phyloP scores from a whole-genome alignment of 768 basidiomycete species.

The Macrolepiota fuliginosa region DNA sequence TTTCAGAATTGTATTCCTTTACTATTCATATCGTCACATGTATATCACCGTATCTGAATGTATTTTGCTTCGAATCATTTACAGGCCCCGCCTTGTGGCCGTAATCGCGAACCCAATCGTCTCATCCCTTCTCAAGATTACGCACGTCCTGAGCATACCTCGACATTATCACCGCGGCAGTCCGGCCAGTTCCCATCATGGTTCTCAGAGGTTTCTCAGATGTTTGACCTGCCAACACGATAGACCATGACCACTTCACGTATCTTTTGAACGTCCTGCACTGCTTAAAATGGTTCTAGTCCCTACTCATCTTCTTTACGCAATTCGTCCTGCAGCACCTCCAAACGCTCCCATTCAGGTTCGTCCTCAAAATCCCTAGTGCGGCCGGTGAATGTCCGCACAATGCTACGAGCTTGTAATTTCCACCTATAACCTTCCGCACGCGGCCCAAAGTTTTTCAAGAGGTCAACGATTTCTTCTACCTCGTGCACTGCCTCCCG shows the following conservation, averaged over 20 bases:
- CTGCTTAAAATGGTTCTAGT: constrained; percentile 7
- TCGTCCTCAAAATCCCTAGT: constrained; percentile 89
- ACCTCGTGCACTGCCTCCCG: constrained; percentile 76
- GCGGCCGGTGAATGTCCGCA: constrained; percentile 86
- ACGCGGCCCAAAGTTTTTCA: constrained; percentile 80
- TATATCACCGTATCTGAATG: constrained; percentile 1
- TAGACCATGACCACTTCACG: neutral
- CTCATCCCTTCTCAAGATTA: neutral
- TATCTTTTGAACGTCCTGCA: neutral
- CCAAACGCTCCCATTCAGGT: constrained; percentile 73
- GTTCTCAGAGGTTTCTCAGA: neutral
- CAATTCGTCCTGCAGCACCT: constrained; percentile 64
- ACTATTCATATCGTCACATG: constrained; percentile 7
- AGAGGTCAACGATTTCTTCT: constrained; percentile 77
- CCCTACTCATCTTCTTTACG: constrained; percentile 32
- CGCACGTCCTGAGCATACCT: neutral
- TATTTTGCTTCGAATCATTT: neutral
- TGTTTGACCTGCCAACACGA: neutral
- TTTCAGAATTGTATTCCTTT: constrained; percentile 12
- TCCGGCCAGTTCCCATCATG: neutral
- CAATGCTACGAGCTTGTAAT: constrained; percentile 81
- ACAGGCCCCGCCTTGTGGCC: neutral
- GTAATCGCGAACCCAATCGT: neutral
- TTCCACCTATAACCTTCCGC: constrained; percentile 68
- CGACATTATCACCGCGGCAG: constrained; percentile 2